Evolutionary conservation across 106 monocot genomes (phyloP).

Genomic region (Alisma plantagoaquatica): DNA sequence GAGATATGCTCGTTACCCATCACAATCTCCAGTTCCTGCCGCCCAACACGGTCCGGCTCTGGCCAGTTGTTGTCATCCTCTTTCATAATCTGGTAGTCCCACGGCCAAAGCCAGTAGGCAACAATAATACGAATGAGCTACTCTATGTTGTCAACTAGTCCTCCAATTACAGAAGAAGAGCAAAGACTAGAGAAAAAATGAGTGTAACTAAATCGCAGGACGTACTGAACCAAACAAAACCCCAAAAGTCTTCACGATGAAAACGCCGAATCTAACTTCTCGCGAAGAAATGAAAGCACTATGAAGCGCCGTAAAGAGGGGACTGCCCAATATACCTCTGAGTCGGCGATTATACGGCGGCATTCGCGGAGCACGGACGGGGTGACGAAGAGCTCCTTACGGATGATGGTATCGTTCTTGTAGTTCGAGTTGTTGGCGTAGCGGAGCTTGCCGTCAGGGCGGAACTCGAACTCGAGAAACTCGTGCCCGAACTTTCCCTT

Average conservation of each 20-base stretch:
- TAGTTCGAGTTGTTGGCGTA: constrained; percentile 99
- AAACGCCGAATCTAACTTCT: too few relatives aligned
- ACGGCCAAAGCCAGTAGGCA: neutral
- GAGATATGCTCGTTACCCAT: constrained; percentile 98
- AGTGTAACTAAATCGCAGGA: too few relatives aligned
- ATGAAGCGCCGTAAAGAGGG: neutral
- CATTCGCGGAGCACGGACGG: constrained; percentile 87
- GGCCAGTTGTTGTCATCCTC: constrained; percentile 98
- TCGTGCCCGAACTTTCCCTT: constrained; percentile 99
- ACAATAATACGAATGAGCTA: neutral
- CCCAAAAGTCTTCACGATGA: too few relatives aligned
- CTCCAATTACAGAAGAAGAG: too few relatives aligned
- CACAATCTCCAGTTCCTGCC: constrained; percentile 97
- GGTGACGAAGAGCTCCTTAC: constrained; percentile 91
- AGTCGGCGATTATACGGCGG: constrained; percentile 83
- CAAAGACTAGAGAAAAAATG: too few relatives aligned
- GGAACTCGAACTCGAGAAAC: constrained; percentile 99
- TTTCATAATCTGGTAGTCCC: constrained; percentile 87
- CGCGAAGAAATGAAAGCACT: neutral
- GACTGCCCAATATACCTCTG: constrained; percentile 65
- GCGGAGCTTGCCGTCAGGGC: constrained; percentile 93
- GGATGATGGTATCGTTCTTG: constrained; percentile 99
- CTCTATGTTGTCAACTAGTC: too few relatives aligned
- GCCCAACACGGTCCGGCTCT: constrained; percentile 80
- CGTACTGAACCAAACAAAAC: neutral